phyloP scores from a whole-genome alignment of 2,329 filamentous ascomycete genomes.

The Aspergillus thermomutatus region DNA sequence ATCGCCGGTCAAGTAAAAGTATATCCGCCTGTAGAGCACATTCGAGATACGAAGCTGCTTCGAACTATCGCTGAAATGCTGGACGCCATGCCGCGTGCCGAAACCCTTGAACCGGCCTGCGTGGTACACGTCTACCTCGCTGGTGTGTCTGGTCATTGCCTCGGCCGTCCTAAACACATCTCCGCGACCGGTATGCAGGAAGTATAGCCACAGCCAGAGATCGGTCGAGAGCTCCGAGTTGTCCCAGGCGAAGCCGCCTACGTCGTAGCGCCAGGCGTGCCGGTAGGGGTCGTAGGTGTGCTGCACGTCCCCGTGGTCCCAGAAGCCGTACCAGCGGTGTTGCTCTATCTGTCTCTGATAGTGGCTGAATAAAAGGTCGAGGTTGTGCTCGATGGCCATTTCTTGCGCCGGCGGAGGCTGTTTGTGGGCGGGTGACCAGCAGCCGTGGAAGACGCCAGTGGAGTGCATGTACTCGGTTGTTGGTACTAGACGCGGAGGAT shows the following conservation, averaged over 20 bases:
- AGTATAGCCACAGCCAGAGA: constrained; percentile 62
- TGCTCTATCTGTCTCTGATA: constrained; percentile 57
- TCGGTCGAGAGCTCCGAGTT: constrained; percentile 63
- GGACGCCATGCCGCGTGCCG: constrained; percentile 61
- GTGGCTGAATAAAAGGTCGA: constrained; percentile 56
- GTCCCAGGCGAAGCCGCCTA: constrained; percentile 64
- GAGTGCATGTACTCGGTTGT: constrained; percentile 49
- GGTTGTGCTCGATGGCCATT: constrained; percentile 49
- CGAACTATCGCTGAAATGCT: constrained; percentile 59
- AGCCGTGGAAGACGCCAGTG: constrained; percentile 54
- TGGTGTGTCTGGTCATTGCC: constrained; percentile 56
- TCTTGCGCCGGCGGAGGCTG: constrained; percentile 2
- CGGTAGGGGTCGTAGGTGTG: constrained; percentile 60
- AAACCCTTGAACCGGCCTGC: constrained; percentile 56
- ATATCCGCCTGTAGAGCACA: constrained; percentile 52
- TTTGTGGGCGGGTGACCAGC: constrained; percentile 41
- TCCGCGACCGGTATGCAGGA: constrained; percentile 56
- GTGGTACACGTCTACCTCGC: constrained; percentile 63
- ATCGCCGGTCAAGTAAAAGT: constrained; percentile 56
- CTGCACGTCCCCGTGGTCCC: constrained; percentile 61
- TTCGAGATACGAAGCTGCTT: constrained; percentile 62
- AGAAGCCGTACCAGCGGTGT: constrained; percentile 62
- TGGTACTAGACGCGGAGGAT: constrained; percentile 52
- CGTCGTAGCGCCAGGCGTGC: constrained; percentile 61
- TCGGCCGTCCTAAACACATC: constrained; percentile 60